Evolutionary conservation across 192 early-diverging fungal genomes (phyloP).

Genomic region (Mortierella antarctica): DNA sequence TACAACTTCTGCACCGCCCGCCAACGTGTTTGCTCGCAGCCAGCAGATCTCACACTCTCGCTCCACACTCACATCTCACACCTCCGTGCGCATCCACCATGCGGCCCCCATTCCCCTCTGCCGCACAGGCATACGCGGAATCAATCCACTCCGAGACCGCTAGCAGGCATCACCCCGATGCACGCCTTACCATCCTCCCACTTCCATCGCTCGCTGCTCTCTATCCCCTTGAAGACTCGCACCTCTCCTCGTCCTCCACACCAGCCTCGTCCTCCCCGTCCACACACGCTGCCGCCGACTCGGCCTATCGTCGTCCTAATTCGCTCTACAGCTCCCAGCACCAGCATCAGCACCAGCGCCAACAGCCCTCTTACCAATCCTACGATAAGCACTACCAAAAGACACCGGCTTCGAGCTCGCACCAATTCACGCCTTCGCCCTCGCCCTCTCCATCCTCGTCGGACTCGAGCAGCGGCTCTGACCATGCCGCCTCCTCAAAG

Average conservation of each 20-base stretch:
- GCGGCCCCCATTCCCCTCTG: slow-evolving; percentile 45
- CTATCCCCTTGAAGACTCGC: slow-evolving; percentile 38
- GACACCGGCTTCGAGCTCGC: slow-evolving; percentile 10
- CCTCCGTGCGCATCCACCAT: slow-evolving; percentile 6
- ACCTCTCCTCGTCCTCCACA: slow-evolving; percentile 10
- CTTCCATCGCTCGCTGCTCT: slow-evolving; percentile 52
- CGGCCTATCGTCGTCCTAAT: neutral
- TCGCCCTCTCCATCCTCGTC: neutral
- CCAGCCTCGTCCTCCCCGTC: slow-evolving; percentile 2
- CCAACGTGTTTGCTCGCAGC: slow-evolving; percentile 34
- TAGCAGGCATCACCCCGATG: slow-evolving; percentile 46
- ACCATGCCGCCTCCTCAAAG: neutral
- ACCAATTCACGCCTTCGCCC: neutral
- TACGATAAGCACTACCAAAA: slow-evolving; percentile 42
- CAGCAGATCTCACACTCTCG: neutral
- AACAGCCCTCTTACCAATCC: slow-evolving; percentile 44
- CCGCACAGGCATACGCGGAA: slow-evolving; percentile 50
- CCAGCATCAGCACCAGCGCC: slow-evolving; percentile 10
- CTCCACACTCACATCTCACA: neutral
- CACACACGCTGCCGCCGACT: neutral
- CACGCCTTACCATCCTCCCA: slow-evolving; percentile 44
- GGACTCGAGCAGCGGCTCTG: neutral
- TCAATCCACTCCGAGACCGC: slow-evolving; percentile 42
- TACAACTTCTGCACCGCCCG: neutral
- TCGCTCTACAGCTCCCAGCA: slow-evolving; percentile 9